phyloP scores from a whole-genome alignment of 1,284 basidiomycete species.

The Farysia itapuensis region DNA sequence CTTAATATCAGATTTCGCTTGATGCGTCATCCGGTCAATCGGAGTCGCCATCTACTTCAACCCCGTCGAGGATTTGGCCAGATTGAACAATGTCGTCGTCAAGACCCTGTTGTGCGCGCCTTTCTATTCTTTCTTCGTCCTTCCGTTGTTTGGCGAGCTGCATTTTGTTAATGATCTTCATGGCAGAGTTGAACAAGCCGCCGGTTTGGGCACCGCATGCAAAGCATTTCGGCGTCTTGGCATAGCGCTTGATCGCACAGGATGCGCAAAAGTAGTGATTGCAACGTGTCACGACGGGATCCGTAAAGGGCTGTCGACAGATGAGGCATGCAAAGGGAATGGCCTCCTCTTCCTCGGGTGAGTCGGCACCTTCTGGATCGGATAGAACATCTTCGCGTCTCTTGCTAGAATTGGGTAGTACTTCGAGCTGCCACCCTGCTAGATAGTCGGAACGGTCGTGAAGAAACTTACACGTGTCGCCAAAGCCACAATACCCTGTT shows the following conservation, averaged over 20 bases:
- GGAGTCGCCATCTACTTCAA: neutral
- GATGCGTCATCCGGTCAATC: too few relatives aligned
- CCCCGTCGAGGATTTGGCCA: neutral
- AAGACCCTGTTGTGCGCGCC: slow-evolving; percentile 2
- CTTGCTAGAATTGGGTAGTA: slow-evolving; percentile 50
- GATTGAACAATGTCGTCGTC: neutral
- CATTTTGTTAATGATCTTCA: slow-evolving; percentile 77
- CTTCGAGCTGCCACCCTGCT: slow-evolving; percentile 87
- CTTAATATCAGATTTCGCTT: too few relatives aligned
- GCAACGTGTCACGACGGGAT: slow-evolving; percentile 92
- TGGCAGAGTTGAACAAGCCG: slow-evolving; percentile 90
- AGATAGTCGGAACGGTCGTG: slow-evolving; percentile 74
- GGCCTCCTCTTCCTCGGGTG: slow-evolving; percentile 70
- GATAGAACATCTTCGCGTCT: slow-evolving; percentile 31
- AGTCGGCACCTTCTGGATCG: slow-evolving; percentile 57
- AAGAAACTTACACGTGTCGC: slow-evolving; percentile 84
- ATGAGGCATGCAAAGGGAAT: slow-evolving; percentile 96
- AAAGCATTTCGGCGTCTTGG: slow-evolving; percentile 91
- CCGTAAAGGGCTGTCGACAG: slow-evolving; percentile 89
- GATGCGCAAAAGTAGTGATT: slow-evolving; percentile 92
- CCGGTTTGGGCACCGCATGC: slow-evolving; percentile 90
- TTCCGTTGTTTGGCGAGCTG: slow-evolving; percentile 20
- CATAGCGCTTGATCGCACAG: slow-evolving; percentile 89
- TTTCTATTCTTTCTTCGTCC: slow-evolving; percentile 20
- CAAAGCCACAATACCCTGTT: slow-evolving; percentile 98